Evolutionary conservation across 1,139 yeast genomes (phyloP).

Genomic region (Diutina mesorugosa): DNA sequence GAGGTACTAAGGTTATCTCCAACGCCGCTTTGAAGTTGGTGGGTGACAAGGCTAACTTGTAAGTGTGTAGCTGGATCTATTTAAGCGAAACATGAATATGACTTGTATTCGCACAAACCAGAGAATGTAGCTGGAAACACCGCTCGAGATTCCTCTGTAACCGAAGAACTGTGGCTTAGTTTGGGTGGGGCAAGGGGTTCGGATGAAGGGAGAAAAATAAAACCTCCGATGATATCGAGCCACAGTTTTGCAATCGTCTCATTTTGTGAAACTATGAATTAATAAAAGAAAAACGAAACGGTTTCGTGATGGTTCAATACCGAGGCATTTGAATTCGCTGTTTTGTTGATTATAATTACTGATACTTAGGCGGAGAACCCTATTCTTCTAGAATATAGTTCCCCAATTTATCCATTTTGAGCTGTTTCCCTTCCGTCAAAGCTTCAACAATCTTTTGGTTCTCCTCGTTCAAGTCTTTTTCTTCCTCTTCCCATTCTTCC

Average conservation of each 20-base stretch:
- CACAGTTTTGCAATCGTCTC: neutral
- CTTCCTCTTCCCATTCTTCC: conserved; percentile 13
- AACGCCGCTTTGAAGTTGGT: conserved; percentile 76
- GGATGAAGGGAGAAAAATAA: too few relatives aligned
- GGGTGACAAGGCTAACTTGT: conserved; percentile 29
- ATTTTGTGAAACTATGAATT: too few relatives aligned
- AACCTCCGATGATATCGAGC: neutral
- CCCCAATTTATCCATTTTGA: conserved; percentile 73
- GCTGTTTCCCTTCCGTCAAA: conserved; percentile 42
- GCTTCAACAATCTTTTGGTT: conserved; percentile 67
- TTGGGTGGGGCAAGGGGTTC: neutral
- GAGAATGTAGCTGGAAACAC: neutral
- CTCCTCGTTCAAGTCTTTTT: conserved; percentile 34
- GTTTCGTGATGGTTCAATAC: too few relatives aligned
- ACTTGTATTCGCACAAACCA: neutral
- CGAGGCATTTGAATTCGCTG: too few relatives aligned
- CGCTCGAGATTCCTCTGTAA: neutral
- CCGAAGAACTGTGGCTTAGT: neutral
- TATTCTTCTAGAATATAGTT: conserved; percentile 50
- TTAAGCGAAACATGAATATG: neutral
- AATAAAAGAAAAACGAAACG: too few relatives aligned
- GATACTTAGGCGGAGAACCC: neutral
- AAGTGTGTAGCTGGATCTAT: conserved; percentile 5
- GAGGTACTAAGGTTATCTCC: conserved; percentile 68
- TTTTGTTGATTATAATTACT: too few relatives aligned